These are phyloP conservation scores for Cokeromyces recurvatus DNA, from an alignment of 371 early-diverging fungal genomes.

Conservation along the genomic window DNA sequence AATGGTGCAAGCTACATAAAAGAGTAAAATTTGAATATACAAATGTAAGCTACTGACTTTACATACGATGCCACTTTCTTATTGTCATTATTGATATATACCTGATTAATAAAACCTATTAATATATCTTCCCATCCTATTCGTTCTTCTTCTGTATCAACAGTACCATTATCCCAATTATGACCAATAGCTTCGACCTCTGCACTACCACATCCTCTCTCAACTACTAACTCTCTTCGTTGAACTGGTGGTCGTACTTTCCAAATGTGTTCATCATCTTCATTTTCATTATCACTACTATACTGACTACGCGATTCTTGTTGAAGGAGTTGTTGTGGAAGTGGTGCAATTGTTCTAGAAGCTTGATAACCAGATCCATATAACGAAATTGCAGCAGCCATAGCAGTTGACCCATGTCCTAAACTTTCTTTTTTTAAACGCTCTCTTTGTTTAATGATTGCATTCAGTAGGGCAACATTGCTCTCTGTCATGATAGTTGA, in stretches of 20 bases:
- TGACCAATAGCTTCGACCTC: constrained; percentile 20
- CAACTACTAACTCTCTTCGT: constrained; percentile 5
- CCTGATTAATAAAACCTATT: constrained; percentile 45
- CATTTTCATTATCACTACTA: constrained; percentile 9
- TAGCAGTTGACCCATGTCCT: constrained; percentile 17
- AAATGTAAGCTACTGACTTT: background rate
- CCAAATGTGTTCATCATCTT: constrained; percentile 3
- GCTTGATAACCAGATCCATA: constrained; percentile 25
- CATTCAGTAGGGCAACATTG: constrained; percentile 37
- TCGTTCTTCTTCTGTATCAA: constrained; percentile 29
- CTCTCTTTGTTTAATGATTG: constrained; percentile 32
- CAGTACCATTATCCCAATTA: constrained; percentile 32
- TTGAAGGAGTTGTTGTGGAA: background rate
- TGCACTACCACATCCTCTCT: constrained; percentile 30
- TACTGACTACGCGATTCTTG: constrained; percentile 3
- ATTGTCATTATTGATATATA: constrained; percentile 9
- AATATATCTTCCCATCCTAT: constrained; percentile 44
- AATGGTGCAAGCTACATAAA: constrained; percentile 45
- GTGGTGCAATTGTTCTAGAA: constrained; percentile 1
- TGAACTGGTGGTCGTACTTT: constrained; percentile 3
- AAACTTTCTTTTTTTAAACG: constrained; percentile 19
- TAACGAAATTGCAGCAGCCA: constrained; percentile 11
- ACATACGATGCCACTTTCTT: no score
- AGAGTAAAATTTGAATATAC: no score
- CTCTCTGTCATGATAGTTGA: constrained; percentile 29